Conservation (phyloP, 1,284 basidiomycete species). For the Peniophora sp. region DNA sequence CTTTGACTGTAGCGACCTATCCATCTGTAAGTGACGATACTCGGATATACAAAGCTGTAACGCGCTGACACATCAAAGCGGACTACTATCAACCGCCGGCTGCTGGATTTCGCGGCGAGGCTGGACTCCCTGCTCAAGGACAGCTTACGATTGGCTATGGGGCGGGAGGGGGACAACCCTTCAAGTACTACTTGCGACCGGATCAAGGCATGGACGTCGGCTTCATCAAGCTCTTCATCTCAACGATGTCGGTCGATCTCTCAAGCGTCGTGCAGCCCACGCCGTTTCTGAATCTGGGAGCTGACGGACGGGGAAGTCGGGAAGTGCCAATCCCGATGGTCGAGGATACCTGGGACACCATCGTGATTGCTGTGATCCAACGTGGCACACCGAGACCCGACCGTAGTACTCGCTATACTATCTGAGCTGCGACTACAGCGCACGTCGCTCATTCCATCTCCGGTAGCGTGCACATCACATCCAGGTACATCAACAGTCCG, state of each 20-base stretch:
- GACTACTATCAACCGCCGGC: background rate
- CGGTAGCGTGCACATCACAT: too few species aligned
- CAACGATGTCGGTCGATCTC: constrained; percentile 18
- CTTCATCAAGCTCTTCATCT: constrained; percentile 26
- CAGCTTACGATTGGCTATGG: constrained; percentile 23
- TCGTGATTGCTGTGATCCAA: background rate
- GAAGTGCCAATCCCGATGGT: background rate
- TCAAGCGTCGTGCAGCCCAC: constrained; percentile 16
- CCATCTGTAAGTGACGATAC: constrained; percentile 15
- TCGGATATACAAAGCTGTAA: too few species aligned
- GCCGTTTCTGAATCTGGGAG: constrained; percentile 10
- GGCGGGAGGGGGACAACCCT: constrained; percentile 19
- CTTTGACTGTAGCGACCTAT: constrained; percentile 24
- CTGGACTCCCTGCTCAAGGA: constrained; percentile 18
- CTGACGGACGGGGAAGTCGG: too few species aligned
- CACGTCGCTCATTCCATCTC: too few species aligned
- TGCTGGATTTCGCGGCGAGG: constrained; percentile 1
- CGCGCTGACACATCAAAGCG: background rate
- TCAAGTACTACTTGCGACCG: constrained; percentile 18
- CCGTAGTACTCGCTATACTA: too few species aligned
- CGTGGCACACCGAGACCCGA: too few species aligned
- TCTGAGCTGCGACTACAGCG: too few species aligned
- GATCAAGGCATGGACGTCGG: constrained; percentile 21
- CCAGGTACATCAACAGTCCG: too few species aligned
- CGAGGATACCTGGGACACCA: background rate